phyloP scores from a whole-genome alignment of 2,329 filamentous ascomycete species.

The Fusarium guadeloupense region DNA sequence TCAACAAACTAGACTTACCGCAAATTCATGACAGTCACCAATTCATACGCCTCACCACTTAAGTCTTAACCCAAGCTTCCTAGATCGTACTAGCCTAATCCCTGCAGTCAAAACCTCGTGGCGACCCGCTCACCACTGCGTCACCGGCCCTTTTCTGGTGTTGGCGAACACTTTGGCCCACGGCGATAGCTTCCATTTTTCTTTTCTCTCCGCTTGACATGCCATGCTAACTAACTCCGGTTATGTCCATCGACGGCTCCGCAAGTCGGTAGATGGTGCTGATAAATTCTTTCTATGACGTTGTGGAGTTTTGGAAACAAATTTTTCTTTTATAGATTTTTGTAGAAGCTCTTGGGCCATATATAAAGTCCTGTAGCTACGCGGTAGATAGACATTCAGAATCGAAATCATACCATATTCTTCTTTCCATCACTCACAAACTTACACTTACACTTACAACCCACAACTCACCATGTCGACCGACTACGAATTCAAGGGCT shows the following conservation, averaged over 20 bases:
- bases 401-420: background rate
- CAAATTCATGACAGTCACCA: too few species aligned
- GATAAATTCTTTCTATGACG: conserved; percentile 34
- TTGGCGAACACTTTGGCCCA: background rate
- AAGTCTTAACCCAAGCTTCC: too few species aligned
- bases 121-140: conserved; percentile 15
- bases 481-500: conserved; percentile 61
- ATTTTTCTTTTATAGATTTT: background rate
- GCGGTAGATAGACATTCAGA: background rate
- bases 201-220: background rate
- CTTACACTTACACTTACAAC: background rate
- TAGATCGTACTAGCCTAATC: background rate
- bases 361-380: conserved; percentile 4
- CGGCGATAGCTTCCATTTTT: conserved; percentile 33
- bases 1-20: too few species aligned
- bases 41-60: too few species aligned
- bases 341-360: conserved; percentile 3
- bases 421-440: background rate
- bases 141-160: conserved; percentile 14
- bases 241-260: conserved; percentile 7
- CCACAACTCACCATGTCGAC: conserved; percentile 44
- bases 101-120: conserved; percentile 3
- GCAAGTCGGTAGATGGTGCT: conserved; percentile 6
- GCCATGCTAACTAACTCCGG: conserved; percentile 12
- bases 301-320: conserved; percentile 14